phyloP scores from a whole-genome alignment of 2,329 filamentous ascomycete genomes.

The Grosmannia penicillata region DNA sequence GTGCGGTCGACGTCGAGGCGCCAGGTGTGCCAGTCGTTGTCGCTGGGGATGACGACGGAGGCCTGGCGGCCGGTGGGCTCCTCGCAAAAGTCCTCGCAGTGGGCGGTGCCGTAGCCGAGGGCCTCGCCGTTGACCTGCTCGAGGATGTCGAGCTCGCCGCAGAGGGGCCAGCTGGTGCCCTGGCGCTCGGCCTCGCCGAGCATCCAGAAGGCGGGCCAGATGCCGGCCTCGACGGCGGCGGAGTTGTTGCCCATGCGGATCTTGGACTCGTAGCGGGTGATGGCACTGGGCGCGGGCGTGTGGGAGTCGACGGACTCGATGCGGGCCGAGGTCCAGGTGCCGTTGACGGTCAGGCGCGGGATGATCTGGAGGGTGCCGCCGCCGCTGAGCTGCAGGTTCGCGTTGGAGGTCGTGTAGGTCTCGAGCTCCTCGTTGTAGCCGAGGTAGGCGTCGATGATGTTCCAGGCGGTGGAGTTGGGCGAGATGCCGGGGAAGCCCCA shows the following conservation, averaged over 20 bases:
- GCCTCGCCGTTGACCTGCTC: constrained; percentile 37
- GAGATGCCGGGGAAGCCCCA: constrained; percentile 18
- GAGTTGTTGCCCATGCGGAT: constrained; percentile 31
- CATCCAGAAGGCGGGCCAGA: constrained; percentile 47
- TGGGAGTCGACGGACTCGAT: constrained; percentile 34
- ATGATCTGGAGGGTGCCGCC: constrained; percentile 35
- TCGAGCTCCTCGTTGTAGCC: constrained; percentile 45
- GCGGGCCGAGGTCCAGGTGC: constrained; percentile 37
- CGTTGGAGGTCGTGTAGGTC: constrained; percentile 28
- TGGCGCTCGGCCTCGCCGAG: constrained; percentile 33
- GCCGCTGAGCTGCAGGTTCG: constrained; percentile 36
- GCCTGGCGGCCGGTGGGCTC: constrained; percentile 30
- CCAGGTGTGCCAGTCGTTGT: constrained; percentile 31
- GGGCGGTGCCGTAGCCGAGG: constrained; percentile 32
- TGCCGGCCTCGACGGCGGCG: constrained; percentile 27
- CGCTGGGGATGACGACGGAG: constrained; percentile 20
- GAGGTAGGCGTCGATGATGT: constrained; percentile 37
- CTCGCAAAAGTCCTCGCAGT: constrained; percentile 39
- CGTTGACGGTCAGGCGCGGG: constrained; percentile 24
- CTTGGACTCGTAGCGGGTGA: constrained; percentile 29
- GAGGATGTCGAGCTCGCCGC: constrained; percentile 43
- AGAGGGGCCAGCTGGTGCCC: constrained; percentile 33
- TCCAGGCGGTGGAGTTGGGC: constrained; percentile 24
- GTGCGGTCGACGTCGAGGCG: constrained; percentile 31
- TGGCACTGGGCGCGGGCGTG: constrained; percentile 27